Evolutionary conservation across 495 filamentous ascomycete genomes (phyloP).

Genomic region (Trichoderma orchidacearum): DNA sequence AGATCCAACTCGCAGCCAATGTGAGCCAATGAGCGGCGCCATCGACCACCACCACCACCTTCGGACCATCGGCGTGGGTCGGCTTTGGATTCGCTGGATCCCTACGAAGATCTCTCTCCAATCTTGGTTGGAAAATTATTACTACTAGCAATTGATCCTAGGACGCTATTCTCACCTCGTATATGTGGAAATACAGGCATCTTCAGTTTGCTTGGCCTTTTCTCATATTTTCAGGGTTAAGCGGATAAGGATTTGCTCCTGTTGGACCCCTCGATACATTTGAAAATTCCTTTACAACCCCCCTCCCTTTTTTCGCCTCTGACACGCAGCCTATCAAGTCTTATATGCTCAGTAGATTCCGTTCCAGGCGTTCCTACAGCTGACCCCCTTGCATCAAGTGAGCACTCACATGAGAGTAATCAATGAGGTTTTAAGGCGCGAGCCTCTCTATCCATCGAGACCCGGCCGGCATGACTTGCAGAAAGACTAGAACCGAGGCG

Average conservation of each 20-base stretch:
- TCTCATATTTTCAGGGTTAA: too few relatives aligned
- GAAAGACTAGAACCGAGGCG: not conserved
- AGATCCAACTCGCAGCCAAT: too few relatives aligned
- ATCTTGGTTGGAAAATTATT: not conserved
- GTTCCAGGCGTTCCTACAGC: too few relatives aligned
- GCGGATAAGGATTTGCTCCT: too few relatives aligned
- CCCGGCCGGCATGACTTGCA: not conserved
- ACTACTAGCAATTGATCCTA: not conserved
- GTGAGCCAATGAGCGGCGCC: not conserved
- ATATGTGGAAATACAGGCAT: not conserved
- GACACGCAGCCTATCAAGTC: not conserved
- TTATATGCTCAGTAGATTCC: not conserved
- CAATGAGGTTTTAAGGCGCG: too few relatives aligned
- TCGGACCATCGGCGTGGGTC: not conserved
- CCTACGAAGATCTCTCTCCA: not conserved
- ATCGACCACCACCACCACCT: not conserved
- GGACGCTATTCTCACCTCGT: not conserved
- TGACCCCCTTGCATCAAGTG: not conserved
- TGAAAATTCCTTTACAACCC: too few relatives aligned
- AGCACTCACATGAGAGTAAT: too few relatives aligned
- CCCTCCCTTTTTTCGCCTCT: not conserved
- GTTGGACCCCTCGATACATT: too few relatives aligned
- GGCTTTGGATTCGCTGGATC: not conserved
- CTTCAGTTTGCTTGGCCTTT: too few relatives aligned
- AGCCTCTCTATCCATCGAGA: too few relatives aligned